phyloP scores from a whole-genome alignment of 345 rosid species.

The Eucalyptus marginata region DNA sequence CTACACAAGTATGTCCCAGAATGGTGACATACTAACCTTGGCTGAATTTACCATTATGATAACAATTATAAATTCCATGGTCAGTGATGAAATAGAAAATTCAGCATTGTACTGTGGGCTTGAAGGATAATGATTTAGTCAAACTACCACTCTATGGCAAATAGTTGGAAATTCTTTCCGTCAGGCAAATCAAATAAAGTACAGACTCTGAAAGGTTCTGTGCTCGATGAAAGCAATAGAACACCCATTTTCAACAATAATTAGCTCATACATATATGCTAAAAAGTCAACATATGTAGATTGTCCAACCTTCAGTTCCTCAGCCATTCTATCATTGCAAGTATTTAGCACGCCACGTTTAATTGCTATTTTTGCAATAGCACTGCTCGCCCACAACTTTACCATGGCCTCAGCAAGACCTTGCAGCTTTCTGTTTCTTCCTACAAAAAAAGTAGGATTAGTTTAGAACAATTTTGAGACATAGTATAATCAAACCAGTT shows the following conservation, averaged over 20 bases:
- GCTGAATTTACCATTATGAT: neutral
- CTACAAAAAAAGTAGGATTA: constrained; percentile 17
- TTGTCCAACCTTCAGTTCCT: constrained; percentile 67
- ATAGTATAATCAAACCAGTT: neutral
- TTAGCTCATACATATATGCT: neutral
- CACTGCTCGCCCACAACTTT: constrained; percentile 80
- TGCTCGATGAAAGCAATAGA: neutral
- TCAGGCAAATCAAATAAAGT: neutral
- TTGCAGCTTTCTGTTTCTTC: constrained; percentile 77
- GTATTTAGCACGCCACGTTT: constrained; percentile 80
- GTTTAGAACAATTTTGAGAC: neutral
- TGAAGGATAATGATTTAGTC: neutral
- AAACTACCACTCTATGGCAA: neutral
- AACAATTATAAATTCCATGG: neutral
- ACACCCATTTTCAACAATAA: neutral
- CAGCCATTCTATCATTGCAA: constrained; percentile 90
- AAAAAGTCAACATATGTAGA: neutral
- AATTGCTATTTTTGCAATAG: constrained; percentile 84
- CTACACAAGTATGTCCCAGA: neutral
- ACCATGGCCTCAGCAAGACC: constrained; percentile 82
- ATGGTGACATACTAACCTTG: neutral
- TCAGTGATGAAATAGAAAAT: neutral
- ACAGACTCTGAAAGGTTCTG: neutral
- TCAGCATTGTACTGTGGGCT: neutral
- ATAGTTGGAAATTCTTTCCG: neutral